phyloP scores from a whole-genome alignment of 805 yeast genomes.

The Lachancea lanzarotensis region DNA sequence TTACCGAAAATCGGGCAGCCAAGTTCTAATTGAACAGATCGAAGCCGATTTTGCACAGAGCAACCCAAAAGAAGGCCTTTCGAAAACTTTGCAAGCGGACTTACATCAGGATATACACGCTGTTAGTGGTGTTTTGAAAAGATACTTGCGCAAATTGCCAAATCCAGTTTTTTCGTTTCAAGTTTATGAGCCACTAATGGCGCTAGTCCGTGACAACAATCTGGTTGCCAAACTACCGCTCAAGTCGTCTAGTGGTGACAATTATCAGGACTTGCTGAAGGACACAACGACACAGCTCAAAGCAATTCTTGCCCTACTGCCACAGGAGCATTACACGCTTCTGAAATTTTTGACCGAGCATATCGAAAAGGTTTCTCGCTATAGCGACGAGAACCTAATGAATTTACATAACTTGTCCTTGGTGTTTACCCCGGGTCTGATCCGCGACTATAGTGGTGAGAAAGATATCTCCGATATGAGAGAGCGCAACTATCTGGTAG shows the following conservation, averaged over 20 bases:
- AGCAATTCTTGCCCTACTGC: slow-evolving; percentile 46
- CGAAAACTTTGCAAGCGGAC: slow-evolving; percentile 9
- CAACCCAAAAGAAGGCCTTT: slow-evolving; percentile 22
- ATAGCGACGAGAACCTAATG: slow-evolving; percentile 66
- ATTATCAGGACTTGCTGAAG: slow-evolving; percentile 6
- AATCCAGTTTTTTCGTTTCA: slow-evolving; percentile 75
- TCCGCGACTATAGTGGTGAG: slow-evolving; percentile 71
- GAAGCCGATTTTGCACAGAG: slow-evolving; percentile 30
- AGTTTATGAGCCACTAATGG: slow-evolving; percentile 60
- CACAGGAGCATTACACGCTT: slow-evolving; percentile 58
- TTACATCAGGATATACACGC: slow-evolving; percentile 72
- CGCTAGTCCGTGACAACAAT: slow-evolving; percentile 37
- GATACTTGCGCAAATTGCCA: slow-evolving; percentile 78
- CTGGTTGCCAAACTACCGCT: slow-evolving; percentile 20
- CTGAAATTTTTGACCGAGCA: slow-evolving; percentile 57
- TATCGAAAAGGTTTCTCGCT: slow-evolving; percentile 50
- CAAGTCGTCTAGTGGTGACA: slow-evolving; percentile 9
- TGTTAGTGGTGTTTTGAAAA: slow-evolving; percentile 76
- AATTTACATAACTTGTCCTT: slow-evolving; percentile 74
- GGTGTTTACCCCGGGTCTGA: slow-evolving; percentile 90
- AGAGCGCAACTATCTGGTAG: slow-evolving; percentile 69
- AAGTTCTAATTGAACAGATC: slow-evolving; percentile 38
- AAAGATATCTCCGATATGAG: slow-evolving; percentile 83
- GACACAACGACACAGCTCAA: slow-evolving; percentile 36
- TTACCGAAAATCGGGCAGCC: slow-evolving; percentile 83